Conservation (phyloP, 176 grass and related monocot species). For the Saccharum officinarum region DNA sequence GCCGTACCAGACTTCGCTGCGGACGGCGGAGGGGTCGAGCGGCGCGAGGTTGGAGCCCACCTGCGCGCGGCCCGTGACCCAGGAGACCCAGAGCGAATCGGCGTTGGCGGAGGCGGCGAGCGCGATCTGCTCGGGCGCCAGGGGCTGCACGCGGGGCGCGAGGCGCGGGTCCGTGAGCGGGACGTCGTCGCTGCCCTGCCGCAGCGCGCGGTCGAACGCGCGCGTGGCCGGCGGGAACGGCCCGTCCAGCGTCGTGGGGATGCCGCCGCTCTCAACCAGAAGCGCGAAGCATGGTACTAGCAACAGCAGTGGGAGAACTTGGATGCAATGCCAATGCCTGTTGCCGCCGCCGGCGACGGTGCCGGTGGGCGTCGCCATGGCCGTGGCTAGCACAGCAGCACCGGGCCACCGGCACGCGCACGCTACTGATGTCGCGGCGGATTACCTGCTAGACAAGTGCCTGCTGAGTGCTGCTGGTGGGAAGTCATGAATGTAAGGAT, state of each 20-base stretch:
- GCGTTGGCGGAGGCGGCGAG: constrained; percentile 62
- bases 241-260: constrained; percentile 84
- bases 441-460: background rate
- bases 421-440: background rate
- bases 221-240: constrained; percentile 65
- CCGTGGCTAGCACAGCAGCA: background rate
- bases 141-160: constrained; percentile 39
- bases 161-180: constrained; percentile 62
- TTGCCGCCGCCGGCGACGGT: background rate
- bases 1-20: constrained; percentile 78
- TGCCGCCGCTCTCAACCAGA: constrained; percentile 4
- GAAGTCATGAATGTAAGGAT: background rate
- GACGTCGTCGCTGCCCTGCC: constrained; percentile 77
- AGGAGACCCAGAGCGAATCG: constrained; percentile 78
- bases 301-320: background rate
- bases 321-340: background rate
- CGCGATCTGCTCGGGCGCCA: constrained; percentile 81
- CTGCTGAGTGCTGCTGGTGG: background rate
- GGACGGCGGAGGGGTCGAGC: constrained; percentile 54
- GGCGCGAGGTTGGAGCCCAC: constrained; percentile 24
- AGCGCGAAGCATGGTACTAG: constrained; percentile 8
- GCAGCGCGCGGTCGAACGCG: constrained; percentile 61
- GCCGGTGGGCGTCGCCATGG: background rate
- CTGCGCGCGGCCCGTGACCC: constrained; percentile 56
- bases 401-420: background rate